Base-by-base conservation (phyloP, 2,329 filamentous ascomycete species). In the Fusarium algeriense region DNA sequence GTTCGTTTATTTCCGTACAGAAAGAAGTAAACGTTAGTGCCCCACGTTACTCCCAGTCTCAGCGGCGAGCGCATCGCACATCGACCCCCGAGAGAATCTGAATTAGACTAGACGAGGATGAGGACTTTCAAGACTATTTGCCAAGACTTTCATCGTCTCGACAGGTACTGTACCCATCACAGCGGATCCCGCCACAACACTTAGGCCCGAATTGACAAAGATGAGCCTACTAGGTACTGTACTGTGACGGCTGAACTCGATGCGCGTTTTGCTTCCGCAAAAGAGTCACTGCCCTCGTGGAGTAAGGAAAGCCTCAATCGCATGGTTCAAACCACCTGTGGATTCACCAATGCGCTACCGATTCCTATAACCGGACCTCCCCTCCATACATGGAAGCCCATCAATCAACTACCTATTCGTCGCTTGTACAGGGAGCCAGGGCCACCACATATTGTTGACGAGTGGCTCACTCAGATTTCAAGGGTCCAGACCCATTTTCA, bases 121-220 rank as follows among this genome's bases (percentile, higher is more conserved):
- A 57, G 48, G 48, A 32, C 48, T 28, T 50, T 43, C 58, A 68
- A 45, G 56, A 17, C 56, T 50, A 67, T 60, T 67, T 55, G 69
- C 69, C 59, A 71, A 71, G 69, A 45, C 46, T 26, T 52, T 43
- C 56, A 55, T 72, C 46, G 64, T 66, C 49, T 65, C 40, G 69
- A 70, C 60, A 43, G 52, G 55, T 52, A 58, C 54, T 57, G 60
- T 66, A 65, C 40, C 67, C 61, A 69, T 71, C 57, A 44, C 58
- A 65, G 69, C 69, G 68, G 69, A 71, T 53, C 46, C 60, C 69
- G 64, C 69, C 69, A 70, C 65, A 67, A 35, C 44, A 55, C 56
- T 71, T 71, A 71, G 69, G 69, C 69, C 69, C 69, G 69, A 71
- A 72, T 71, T 44, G 48, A 64, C 54, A 54, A 55, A 60, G 68